Base-by-base conservation (phyloP, 371 early-diverging fungal genomes). In the Dipsacomyces acuminosporus region DNA sequence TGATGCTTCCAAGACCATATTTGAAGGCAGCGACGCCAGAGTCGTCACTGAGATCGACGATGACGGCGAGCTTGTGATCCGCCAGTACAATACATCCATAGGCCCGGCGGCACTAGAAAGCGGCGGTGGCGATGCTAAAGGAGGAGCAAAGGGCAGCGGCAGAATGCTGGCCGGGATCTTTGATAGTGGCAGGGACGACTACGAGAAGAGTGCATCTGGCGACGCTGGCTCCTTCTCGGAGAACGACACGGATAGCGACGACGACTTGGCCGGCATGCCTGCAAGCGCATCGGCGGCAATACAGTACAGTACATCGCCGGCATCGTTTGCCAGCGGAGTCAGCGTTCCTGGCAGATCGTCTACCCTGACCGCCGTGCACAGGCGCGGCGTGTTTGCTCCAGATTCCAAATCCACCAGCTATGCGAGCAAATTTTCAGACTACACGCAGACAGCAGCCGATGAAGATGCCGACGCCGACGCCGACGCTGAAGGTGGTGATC, bases 31-130 rank as follows among this genome's bases (percentile, higher is more conserved):
- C 35, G 43, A 23, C 0, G 41, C 45, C 1, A 45, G 59, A 45
- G 70, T 69, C n/a, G 63, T 71, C 15, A 44, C 65, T 26, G 66
- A 67, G 44, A 33, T 72, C n/a, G 72, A 72, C 36, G 72, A 71
- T 24, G 72, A 72, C 22, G 72, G 72, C 25, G 72, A 72, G 47
- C 59, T 48, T 34, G 64, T 72, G n/a, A 61, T 72, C 14, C 56
- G 64, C 44, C 63, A 67, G 52, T 72, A 69, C 63, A 67, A 20
- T 44, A 26, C 30, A 13, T 44, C 58, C 2, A 50, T 38, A 15
- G 69, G 62, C 26, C 69, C 63, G 6, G 58, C 63, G 1, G 50
- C 53, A 21, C 63, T 67, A n/a, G 69, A 67, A 35, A 47, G 57
- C 13, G 67, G 67, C 22, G 63, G 69, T 41, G 48, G 45, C 0